Evolutionary conservation across 257 asterid species (phyloP), one percentile per base, ranked within the genome.

Genomic region (Forsythia suspensa): DNA sequence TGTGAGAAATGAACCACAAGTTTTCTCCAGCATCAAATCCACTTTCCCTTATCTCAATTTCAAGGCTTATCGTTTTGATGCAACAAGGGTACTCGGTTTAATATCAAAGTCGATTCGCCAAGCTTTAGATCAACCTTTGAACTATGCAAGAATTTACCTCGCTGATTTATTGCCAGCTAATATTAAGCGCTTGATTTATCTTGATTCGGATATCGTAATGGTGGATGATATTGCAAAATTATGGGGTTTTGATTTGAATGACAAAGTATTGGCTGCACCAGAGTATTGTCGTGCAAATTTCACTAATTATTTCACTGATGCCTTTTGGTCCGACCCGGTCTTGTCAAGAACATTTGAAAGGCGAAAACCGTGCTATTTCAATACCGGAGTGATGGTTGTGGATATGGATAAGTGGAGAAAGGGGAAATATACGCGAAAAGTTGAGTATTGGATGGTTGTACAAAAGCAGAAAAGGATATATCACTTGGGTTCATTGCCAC

Each of bases 231-330:
- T 90, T 0, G 81, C 78, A 0, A 90, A 89, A 34, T 83, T 90
- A 2, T 92, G 94, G 96, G 72, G 70, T 1, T 91, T 87, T 0
- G 88, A 90, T 77, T 80, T 92, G 77, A 90, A 84, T 21, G 85
- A 39, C 1, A 92, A 73, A 61, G 89, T 89, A 7, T 72, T 92
- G 8, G 97, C 91, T 0, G 97, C 94, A 3, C 96, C 96, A 0
- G 96, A 92, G 46, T 92, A 92, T 73, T 90, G 97, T 74, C 94
- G 83, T 5, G 97, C 94, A 0, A 90, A 92, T 80, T 89, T 92
- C 77, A 87, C 94, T 2, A 34, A 63, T 48, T 90, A 92, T 75
- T 92, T 92, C 76, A 86, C 92, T 0, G 77, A 78, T 0, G 75
- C 84, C 8, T 92, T 90, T 69, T 92, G 92, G 92, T 79, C 82